A percentile compares a stretch with the other conserved stretches of the same genome.
phyloP scores from a whole-genome alignment of 306 rosid genomes.

The Luffa acutangula region DNA sequence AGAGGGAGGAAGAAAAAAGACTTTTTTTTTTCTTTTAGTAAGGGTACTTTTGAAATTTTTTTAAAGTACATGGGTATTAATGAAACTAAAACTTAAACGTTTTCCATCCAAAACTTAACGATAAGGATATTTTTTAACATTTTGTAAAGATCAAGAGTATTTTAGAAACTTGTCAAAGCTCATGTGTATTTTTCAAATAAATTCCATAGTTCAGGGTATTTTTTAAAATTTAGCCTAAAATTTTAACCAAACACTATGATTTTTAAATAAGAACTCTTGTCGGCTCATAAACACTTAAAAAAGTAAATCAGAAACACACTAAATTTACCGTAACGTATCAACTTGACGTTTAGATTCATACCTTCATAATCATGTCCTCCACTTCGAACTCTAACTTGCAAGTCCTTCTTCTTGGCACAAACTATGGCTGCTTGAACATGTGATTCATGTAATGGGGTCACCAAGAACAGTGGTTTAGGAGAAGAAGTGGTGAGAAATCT shows the following conservation, averaged over 20 bases:
- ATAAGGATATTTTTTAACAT: no score
- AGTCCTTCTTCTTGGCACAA: conserved; percentile 10
- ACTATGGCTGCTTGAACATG: conserved; percentile 24
- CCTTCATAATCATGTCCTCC: conserved; percentile 37
- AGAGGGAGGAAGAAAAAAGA: no score
- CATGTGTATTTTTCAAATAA: no score
- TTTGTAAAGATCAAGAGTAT: no score
- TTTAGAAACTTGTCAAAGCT: no score
- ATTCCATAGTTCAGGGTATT: no score
- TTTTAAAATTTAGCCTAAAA: neutral
- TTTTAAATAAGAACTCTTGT: no score
- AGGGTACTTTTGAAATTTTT: no score
- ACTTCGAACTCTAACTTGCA: conserved; percentile 17
- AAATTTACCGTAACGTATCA: neutral
- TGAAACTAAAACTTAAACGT: no score
- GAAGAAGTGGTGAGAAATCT: conserved; percentile 14
- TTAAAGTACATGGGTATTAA: no score
- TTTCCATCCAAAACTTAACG: no score
- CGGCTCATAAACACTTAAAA: neutral
- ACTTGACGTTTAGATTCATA: neutral
- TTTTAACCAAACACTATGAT: neutral
- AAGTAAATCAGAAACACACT: neutral
- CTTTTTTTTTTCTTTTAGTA: no score
- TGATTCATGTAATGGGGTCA: conserved; percentile 22
- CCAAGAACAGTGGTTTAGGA: conserved; percentile 33